Evolutionary conservation across 2,329 filamentous ascomycete genomes (phyloP).

Genomic region (Fusarium sp.): DNA sequence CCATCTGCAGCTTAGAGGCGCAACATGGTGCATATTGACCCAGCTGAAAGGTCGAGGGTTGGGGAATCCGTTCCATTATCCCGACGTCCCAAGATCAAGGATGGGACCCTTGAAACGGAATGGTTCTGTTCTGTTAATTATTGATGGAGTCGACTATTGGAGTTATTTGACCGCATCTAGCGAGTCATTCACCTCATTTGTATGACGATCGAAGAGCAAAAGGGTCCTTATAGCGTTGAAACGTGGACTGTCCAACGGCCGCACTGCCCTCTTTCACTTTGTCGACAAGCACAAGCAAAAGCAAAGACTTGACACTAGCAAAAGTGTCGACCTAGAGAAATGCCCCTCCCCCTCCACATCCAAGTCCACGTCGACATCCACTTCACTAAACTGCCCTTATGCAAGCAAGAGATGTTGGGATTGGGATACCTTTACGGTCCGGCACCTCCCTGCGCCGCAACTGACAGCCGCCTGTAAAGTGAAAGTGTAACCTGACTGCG

Average conservation of each 20-base stretch:
- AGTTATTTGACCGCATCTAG: background rate
- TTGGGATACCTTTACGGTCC: background rate
- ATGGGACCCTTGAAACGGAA: constrained; percentile 17
- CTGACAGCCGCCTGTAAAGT: constrained; percentile 20
- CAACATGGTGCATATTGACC: constrained; percentile 31
- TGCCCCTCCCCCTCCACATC: background rate
- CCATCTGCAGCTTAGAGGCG: constrained; percentile 33
- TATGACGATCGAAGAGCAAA: background rate
- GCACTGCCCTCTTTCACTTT: constrained; percentile 9
- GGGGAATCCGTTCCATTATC: constrained; percentile 7
- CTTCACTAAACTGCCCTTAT: background rate
- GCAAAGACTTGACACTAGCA: background rate
- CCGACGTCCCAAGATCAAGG: constrained; percentile 7
- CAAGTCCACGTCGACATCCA: background rate
- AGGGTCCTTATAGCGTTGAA: background rate
- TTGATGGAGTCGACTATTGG: background rate
- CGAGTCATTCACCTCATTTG: constrained; percentile 23
- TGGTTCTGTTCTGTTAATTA: background rate
- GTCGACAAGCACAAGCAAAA: constrained; percentile 13
- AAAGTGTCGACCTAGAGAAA: background rate
- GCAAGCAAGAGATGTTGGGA: constrained; percentile 5
- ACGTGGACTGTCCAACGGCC: constrained; percentile 17
- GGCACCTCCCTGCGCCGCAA: constrained; percentile 32
- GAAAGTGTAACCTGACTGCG: background rate
- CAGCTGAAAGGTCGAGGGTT: constrained; percentile 36